Evolutionary conservation across 1,284 basidiomycete genomes (phyloP).

Genomic region (Ustilago sp.): DNA sequence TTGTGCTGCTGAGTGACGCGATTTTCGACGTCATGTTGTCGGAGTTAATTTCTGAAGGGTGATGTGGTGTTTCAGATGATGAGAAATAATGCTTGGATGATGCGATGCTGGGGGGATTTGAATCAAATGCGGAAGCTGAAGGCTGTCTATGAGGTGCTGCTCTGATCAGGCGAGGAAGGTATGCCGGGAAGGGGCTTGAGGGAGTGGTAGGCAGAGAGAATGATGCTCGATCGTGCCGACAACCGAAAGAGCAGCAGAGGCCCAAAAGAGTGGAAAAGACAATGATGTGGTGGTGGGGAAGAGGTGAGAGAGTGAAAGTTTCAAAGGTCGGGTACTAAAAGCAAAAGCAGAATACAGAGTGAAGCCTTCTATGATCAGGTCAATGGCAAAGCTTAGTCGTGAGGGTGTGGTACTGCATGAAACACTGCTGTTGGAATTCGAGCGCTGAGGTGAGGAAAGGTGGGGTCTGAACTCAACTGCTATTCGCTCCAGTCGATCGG

Average conservation of each 20-base stretch:
- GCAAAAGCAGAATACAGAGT: background rate
- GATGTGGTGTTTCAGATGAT: background rate
- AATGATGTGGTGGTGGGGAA: background rate
- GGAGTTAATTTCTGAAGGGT: background rate
- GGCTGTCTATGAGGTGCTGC: background rate
- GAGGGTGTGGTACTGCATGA: background rate
- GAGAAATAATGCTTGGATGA: background rate
- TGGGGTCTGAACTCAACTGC: background rate
- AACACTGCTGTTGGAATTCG: background rate
- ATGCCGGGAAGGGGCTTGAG: background rate
- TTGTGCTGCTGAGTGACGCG: slow-evolving; percentile 16
- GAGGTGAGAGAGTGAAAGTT: background rate
- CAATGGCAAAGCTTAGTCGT: background rate
- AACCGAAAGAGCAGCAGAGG: slow-evolving; percentile 14
- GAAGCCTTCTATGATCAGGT: background rate
- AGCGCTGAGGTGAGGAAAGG: background rate
- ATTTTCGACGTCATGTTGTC: slow-evolving; percentile 8
- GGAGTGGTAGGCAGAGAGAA: background rate
- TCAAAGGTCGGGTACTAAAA: slow-evolving; percentile 8
- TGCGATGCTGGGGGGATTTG: background rate
- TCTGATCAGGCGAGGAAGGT: background rate
- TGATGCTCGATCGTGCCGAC: slow-evolving; percentile 15
- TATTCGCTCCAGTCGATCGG: background rate
- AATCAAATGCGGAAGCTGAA: background rate
- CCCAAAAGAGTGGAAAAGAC: background rate